phyloP scores from a whole-genome alignment of 2,329 filamentous ascomycete genomes.

The Penicillium sp. region DNA sequence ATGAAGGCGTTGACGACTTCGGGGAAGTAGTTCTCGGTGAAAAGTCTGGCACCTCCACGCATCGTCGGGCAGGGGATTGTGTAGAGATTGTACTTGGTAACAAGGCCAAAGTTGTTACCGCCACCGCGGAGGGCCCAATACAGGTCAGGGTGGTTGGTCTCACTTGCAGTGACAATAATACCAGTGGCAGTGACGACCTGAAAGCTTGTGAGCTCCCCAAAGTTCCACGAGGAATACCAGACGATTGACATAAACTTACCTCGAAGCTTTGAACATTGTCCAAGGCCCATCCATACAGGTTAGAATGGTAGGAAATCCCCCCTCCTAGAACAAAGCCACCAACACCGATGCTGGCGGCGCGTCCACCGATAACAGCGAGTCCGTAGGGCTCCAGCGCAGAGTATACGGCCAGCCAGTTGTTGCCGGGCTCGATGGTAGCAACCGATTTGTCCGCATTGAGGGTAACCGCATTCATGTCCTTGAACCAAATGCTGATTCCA shows the following conservation, averaged over 20 bases:
- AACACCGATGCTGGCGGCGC: conserved; percentile 26
- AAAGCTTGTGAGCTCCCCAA: neutral
- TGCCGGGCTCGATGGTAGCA: conserved; percentile 36
- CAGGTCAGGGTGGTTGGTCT: conserved; percentile 35
- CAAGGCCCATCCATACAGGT: conserved; percentile 37
- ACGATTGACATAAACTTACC: conserved; percentile 16
- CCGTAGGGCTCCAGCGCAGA: conserved; percentile 31
- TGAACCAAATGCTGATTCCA: conserved; percentile 39
- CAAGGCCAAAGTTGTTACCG: conserved; percentile 42
- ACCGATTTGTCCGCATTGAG: conserved; percentile 31
- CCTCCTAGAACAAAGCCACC: conserved; percentile 28
- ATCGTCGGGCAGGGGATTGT: conserved; percentile 41
- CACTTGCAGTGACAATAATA: conserved; percentile 36
- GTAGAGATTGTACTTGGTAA: conserved; percentile 44
- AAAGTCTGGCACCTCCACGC: conserved; percentile 42
- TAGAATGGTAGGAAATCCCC: conserved; percentile 37
- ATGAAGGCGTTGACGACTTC: conserved; percentile 35
- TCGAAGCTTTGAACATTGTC: conserved; percentile 40
- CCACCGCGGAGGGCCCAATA: conserved; percentile 47
- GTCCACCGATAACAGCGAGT: conserved; percentile 38
- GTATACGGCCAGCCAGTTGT: conserved; percentile 39
- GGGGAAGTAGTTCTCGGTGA: conserved; percentile 30
- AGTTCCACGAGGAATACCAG: conserved; percentile 14
- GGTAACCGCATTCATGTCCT: conserved; percentile 30
- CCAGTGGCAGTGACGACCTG: conserved; percentile 23